Evolutionary conservation across 768 basidiomycete genomes (phyloP), one percentile per base, ranked within the genome.

Genomic region (Boletus edulis): DNA sequence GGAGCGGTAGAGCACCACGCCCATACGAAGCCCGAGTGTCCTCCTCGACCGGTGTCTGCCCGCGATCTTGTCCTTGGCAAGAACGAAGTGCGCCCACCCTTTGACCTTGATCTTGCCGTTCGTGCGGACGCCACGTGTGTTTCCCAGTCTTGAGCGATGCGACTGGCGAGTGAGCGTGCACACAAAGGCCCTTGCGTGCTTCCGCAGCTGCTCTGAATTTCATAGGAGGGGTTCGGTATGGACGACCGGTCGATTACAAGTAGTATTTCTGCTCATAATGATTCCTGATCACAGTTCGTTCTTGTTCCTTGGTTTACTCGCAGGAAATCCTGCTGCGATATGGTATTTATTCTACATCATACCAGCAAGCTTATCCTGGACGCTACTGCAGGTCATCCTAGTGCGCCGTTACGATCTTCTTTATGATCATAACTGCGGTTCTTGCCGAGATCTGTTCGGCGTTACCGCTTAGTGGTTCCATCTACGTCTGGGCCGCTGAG

Each of bases 401-500:
- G n/a, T n/a, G n/a, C 67, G 29, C 93, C 56, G 78, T 92, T 52
- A 91, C 91, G 8, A 80, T 93, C 67, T 67, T 94, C 42, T 91
- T 93, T 69, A 92, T 94, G 91, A 80, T 79, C 60, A 91, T 96
- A 50, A 94, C 90, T 8, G 84, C 83, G 11, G 85, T 93, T 40
- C 77, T 96, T 37, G 92, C 94, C 18, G 94, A 96, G 67, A 85
- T 95, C 49, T 95, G 93, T 70, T 94, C 93, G 39, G 89, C 92
- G 6, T 76, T 94, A 29, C 89, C 90, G 5, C 70, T 94, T 47
- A 91, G 89, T 53, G 94, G 94, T 3, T 94, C 92, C 9, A 95
- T 97, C 68, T 96, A 95, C 70, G 85, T 94, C 46, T 96, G 94
- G 94, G 90, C 92, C 0, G 93, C 92, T 17, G 93, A 93, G 66